These are phyloP conservation scores for Chaetomiaceae sp. DNA, from an alignment of 2,329 filamentous ascomycete species.

Conservation along the genomic window DNA sequence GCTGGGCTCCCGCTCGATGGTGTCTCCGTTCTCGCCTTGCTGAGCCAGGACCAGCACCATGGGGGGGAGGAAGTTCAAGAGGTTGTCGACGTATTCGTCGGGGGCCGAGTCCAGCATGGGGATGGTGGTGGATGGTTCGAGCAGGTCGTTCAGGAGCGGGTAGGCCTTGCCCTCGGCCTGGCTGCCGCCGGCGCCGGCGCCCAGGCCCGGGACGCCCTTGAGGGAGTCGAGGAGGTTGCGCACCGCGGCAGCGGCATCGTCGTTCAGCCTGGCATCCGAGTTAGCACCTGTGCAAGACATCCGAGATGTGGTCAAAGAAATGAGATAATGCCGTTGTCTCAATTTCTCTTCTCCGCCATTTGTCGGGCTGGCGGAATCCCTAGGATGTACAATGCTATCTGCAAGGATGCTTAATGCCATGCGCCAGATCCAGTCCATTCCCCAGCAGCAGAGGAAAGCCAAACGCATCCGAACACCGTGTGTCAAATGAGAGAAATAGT, in stretches of 20 bases:
- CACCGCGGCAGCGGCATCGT: constrained; percentile 71
- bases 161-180: constrained; percentile 58
- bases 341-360: constrained; percentile 20
- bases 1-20: constrained; percentile 60
- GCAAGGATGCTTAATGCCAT: constrained; percentile 17
- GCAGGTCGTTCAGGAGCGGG: constrained; percentile 80
- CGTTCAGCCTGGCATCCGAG: constrained; percentile 19
- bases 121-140: constrained; percentile 72
- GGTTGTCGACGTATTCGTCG: constrained; percentile 64
- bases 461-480: constrained; percentile 14
- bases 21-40: constrained; percentile 55
- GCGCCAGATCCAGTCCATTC: constrained; percentile 17
- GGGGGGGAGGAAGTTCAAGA: constrained; percentile 75
- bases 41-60: constrained; percentile 72
- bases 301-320: constrained; percentile 1
- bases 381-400: constrained; percentile 27
- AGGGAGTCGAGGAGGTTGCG: constrained; percentile 86
- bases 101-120: constrained; percentile 65
- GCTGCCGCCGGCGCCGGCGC: constrained; percentile 32
- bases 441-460: neutral
- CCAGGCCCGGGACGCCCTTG: constrained; percentile 48
- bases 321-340: constrained; percentile 15
- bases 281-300: constrained; percentile 16
- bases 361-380: constrained; percentile 14
- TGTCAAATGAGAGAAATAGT: constrained; percentile 31